Conservation (phyloP, 2,329 filamentous ascomycete genomes). For the Fusarium citri region DNA sequence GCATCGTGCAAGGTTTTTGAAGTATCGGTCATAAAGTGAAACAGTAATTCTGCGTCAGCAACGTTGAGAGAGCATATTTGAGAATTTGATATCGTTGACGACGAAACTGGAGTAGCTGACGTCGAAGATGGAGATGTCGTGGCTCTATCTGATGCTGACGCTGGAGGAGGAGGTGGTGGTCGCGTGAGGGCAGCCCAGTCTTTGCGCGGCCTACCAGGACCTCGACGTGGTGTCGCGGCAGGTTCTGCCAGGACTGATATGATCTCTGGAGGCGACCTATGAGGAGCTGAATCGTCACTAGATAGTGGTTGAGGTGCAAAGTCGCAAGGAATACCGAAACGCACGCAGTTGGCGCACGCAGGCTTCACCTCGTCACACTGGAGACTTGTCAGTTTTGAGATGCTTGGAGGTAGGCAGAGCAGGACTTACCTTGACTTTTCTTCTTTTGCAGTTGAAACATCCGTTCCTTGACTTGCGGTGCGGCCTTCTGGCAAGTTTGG, state of each 20-base stretch:
- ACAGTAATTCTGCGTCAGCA: slow-evolving; percentile 47
- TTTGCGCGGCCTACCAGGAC: slow-evolving; percentile 48
- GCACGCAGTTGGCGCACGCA: slow-evolving; percentile 49
- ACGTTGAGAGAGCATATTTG: slow-evolving; percentile 43
- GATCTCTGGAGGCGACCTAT: slow-evolving; percentile 29
- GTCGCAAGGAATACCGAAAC: slow-evolving; percentile 48
- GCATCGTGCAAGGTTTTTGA: slow-evolving; percentile 40
- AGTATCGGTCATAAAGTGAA: slow-evolving; percentile 46
- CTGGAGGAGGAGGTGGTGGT: slow-evolving; percentile 28
- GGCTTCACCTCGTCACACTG: slow-evolving; percentile 51
- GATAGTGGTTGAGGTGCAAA: slow-evolving; percentile 40
- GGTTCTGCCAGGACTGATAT: slow-evolving; percentile 31
- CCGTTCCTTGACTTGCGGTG: slow-evolving; percentile 49
- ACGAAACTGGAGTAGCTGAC: slow-evolving; percentile 38
- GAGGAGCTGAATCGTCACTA: slow-evolving; percentile 34
- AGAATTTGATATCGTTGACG: slow-evolving; percentile 39
- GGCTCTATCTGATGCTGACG: slow-evolving; percentile 35
- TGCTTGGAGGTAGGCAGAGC: slow-evolving; percentile 4
- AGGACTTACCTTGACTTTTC: slow-evolving; percentile 48
- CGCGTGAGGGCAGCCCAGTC: slow-evolving; percentile 46
- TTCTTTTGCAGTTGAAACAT: slow-evolving; percentile 49
- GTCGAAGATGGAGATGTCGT: slow-evolving; percentile 42
- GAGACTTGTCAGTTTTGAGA: slow-evolving; percentile 26
- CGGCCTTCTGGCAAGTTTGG: slow-evolving; percentile 46
- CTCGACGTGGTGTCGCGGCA: slow-evolving; percentile 40